Evolutionary conservation across 2,329 filamentous ascomycete genomes (phyloP).

Genomic region (Tetracladium maxilliforme): DNA sequence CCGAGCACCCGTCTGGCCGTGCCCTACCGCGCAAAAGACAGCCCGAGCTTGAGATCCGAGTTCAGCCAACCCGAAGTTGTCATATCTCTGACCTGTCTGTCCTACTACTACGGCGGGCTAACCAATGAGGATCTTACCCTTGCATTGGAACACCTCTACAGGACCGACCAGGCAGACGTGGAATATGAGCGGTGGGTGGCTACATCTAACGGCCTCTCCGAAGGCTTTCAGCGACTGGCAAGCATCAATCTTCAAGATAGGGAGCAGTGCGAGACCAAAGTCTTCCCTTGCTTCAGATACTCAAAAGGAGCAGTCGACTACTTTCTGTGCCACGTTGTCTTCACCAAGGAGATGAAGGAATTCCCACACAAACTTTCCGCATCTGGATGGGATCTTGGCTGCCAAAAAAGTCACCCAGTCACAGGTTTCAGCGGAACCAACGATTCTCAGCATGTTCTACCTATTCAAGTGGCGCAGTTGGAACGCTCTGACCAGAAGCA

Average conservation of each 20-base stretch:
- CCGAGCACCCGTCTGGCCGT: slow-evolving; percentile 34
- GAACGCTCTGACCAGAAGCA: slow-evolving; percentile 39
- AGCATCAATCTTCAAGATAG: slow-evolving; percentile 45
- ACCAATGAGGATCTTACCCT: slow-evolving; percentile 29
- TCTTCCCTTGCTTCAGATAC: slow-evolving; percentile 38
- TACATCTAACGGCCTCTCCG: slow-evolving; percentile 16
- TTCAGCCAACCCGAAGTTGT: slow-evolving; percentile 48
- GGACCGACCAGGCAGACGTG: slow-evolving; percentile 31
- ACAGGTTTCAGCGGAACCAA: slow-evolving; percentile 61
- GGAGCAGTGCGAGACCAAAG: slow-evolving; percentile 22
- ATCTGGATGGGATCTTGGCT: slow-evolving; percentile 53
- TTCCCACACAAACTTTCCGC: slow-evolving; percentile 48
- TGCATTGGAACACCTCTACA: slow-evolving; percentile 28
- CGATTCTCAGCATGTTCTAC: slow-evolving; percentile 43
- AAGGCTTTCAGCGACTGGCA: slow-evolving; percentile 21
- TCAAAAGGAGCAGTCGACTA: slow-evolving; percentile 45
- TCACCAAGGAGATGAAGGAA: slow-evolving; percentile 45
- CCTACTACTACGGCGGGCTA: slow-evolving; percentile 42
- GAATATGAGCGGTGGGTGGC: slow-evolving; percentile 36
- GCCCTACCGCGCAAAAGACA: slow-evolving; percentile 45
- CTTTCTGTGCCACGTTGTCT: slow-evolving; percentile 42
- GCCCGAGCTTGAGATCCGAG: slow-evolving; percentile 36
- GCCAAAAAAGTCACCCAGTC: slow-evolving; percentile 27
- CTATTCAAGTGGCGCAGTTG: slow-evolving; percentile 36
- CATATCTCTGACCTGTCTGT: slow-evolving; percentile 37